These are phyloP conservation scores for Lablab purpureus DNA, from an alignment of 306 rosid genomes.

Conservation along the genomic window DNA sequence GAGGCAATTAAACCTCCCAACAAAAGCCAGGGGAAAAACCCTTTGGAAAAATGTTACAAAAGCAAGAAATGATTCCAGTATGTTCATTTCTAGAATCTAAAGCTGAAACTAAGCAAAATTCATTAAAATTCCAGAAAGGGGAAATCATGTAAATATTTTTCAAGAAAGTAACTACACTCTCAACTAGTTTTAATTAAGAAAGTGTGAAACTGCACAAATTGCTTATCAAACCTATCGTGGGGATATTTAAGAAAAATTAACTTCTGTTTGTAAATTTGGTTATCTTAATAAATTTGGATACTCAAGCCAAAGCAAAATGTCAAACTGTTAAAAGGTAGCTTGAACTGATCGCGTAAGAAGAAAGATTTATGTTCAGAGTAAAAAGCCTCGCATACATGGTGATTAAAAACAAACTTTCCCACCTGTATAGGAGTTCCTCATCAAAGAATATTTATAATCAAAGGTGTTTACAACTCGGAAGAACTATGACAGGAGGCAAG, in stretches of 20 bases:
- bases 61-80: conserved; percentile 5
- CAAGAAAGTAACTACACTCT: not conserved
- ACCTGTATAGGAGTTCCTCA: not conserved
- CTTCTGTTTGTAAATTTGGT: not conserved
- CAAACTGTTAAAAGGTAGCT: conserved; percentile 3
- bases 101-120: not conserved
- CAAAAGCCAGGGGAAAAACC: not conserved
- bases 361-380: conserved; percentile 5
- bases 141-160: not conserved
- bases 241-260: conserved; percentile 13
- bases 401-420: not conserved
- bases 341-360: conserved; percentile 1
- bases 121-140: not conserved
- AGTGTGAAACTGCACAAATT: conserved; percentile 16
- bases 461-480: conserved; percentile 2
- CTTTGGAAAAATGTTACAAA: not conserved
- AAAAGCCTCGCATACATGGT: conserved; percentile 22
- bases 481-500: not conserved
- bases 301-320: conserved; percentile 11
- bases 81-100: conserved; percentile 8
- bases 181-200: conserved; percentile 21
- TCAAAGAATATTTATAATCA: conserved; percentile 17
- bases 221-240: not conserved
- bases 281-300: not conserved
- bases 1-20: not conserved